Conservation (phyloP, 2,329 filamentous ascomycete genomes). For the Sarocladiaceae sp. region DNA sequence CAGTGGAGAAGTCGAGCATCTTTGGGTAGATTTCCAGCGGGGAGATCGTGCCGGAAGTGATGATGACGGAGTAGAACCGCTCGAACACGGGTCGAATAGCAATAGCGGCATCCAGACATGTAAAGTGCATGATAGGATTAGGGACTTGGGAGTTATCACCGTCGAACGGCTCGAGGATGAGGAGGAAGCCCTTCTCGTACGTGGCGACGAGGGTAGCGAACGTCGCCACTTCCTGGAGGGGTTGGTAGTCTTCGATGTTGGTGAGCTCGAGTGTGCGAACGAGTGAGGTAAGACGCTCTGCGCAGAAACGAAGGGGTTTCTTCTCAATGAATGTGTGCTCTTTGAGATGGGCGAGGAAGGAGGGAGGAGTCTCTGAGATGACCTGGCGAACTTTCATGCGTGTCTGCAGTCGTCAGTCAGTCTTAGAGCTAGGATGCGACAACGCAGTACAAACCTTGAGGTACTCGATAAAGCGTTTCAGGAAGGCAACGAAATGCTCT, state of each 20-base stretch:
- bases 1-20: slow-evolving; percentile 89
- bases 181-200: slow-evolving; percentile 90
- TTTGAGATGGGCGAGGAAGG: slow-evolving; percentile 85
- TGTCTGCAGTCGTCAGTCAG: slow-evolving; percentile 45
- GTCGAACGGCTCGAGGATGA: slow-evolving; percentile 96
- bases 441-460: slow-evolving; percentile 52
- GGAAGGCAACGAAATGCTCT: slow-evolving; percentile 90
- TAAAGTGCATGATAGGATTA: slow-evolving; percentile 95
- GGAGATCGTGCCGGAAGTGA: slow-evolving; percentile 95
- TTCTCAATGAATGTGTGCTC: slow-evolving; percentile 97
- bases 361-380: slow-evolving; percentile 92
- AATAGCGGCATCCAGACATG: slow-evolving; percentile 93
- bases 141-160: slow-evolving; percentile 92
- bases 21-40: slow-evolving; percentile 98
- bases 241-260: slow-evolving; percentile 96
- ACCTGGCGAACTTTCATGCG: slow-evolving; percentile 98
- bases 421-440: no score
- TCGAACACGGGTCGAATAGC: slow-evolving; percentile 98
- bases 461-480: slow-evolving; percentile 97
- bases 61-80: slow-evolving; percentile 94
- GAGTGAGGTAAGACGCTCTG: slow-evolving; percentile 87
- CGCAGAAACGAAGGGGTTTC: slow-evolving; percentile 90
- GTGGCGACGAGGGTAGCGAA: slow-evolving; percentile 95
- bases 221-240: slow-evolving; percentile 92
- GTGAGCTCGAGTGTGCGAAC: slow-evolving; percentile 92